phyloP scores from a whole-genome alignment of 2,329 filamentous ascomycete genomes.

The Neophaeococcomyces aloes region DNA sequence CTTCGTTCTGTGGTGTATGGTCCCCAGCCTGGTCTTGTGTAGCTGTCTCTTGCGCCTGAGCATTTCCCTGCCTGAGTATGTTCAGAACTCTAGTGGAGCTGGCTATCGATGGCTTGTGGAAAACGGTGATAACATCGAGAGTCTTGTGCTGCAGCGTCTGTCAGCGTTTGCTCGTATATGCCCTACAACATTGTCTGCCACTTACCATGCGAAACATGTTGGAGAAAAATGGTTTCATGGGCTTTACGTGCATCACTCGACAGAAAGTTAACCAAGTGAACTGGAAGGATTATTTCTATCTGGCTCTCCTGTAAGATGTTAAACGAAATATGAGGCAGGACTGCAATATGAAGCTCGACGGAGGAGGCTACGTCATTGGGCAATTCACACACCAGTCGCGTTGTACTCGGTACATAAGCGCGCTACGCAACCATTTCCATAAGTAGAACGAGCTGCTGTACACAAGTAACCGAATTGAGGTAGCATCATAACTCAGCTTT shows the following conservation, averaged over 20 bases:
- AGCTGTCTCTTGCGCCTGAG: conserved; percentile 55
- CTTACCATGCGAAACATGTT: conserved; percentile 29
- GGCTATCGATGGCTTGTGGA: conserved; percentile 69
- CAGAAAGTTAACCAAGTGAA: too few relatives aligned
- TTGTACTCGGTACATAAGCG: too few relatives aligned
- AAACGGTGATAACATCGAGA: conserved; percentile 87
- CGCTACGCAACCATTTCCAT: too few relatives aligned
- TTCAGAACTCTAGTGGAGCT: conserved; percentile 63
- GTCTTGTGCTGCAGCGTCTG: conserved; percentile 53
- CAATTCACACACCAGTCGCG: too few relatives aligned
- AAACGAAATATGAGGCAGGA: too few relatives aligned
- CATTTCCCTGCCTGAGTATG: conserved; percentile 70
- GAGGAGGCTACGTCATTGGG: too few relatives aligned
- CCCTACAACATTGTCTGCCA: not conserved
- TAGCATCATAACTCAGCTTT: too few relatives aligned
- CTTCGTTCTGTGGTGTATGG: conserved; percentile 49
- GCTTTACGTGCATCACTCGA: conserved; percentile 1
- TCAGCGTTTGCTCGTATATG: not conserved
- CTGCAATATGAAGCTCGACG: too few relatives aligned
- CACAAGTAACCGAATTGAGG: too few relatives aligned
- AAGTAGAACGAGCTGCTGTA: too few relatives aligned
- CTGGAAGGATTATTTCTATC: too few relatives aligned
- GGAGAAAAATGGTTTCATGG: conserved; percentile 14
- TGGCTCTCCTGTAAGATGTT: too few relatives aligned
- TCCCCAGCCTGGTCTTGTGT: conserved; percentile 66